Evolutionary conservation across 345 rosid genomes (phyloP).

Genomic region (Eucalyptus tenuipes): DNA sequence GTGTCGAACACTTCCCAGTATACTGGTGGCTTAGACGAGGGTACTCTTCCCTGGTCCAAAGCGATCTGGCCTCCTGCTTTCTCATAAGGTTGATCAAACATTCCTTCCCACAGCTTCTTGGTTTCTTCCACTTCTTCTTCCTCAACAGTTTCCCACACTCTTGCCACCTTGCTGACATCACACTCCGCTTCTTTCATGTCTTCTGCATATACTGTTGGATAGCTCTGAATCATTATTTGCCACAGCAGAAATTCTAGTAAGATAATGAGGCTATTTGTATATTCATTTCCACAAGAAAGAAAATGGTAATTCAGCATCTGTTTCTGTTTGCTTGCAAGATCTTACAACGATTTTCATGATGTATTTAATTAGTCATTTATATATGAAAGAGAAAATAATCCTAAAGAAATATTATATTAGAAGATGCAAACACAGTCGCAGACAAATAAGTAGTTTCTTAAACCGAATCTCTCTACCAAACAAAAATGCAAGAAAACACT

Average conservation of each 20-base stretch:
- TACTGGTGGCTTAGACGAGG: conserved; percentile 17
- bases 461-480: background rate
- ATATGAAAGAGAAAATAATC: background rate
- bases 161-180: conserved; percentile 27
- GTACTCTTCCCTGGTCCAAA: conserved; percentile 8
- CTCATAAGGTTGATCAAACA: conserved; percentile 69
- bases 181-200: conserved; percentile 52
- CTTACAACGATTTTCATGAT: background rate
- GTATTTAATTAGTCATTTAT: background rate
- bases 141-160: conserved; percentile 34
- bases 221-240: conserved; percentile 41
- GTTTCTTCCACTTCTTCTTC: conserved; percentile 38
- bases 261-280: background rate
- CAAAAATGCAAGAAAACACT: background rate
- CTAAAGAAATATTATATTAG: background rate
- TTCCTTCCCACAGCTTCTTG: conserved; percentile 46
- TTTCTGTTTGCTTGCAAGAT: background rate
- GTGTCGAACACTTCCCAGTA: conserved; percentile 62
- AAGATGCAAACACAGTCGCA: background rate
- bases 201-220: conserved; percentile 56
- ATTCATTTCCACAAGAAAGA: background rate
- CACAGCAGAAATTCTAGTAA: background rate
- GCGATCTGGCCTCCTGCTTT: conserved; percentile 63
- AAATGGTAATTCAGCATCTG: background rate
- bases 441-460: background rate